A percentile compares a stretch with the other conserved stretches of the same genome.
Evolutionary conservation across 257 asterid genomes (phyloP).

Genomic region (Pogostemon cablin): DNA sequence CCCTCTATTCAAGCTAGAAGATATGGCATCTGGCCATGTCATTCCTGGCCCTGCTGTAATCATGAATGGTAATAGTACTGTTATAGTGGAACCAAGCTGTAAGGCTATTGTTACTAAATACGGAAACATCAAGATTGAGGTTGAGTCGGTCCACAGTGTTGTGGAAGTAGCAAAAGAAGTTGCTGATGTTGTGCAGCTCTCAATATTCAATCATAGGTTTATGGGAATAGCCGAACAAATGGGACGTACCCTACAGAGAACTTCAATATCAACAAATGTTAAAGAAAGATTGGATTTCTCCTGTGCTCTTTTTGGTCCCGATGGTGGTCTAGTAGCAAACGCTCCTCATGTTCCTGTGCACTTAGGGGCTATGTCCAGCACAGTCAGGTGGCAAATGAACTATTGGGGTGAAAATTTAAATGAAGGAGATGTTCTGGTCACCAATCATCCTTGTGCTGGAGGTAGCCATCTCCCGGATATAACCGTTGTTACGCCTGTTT

Average conservation of each 20-base stretch:
- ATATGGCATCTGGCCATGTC: conserved; percentile 62
- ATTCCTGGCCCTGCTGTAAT: conserved; percentile 81
- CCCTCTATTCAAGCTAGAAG: conserved; percentile 78
- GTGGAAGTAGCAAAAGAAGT: conserved; percentile 61
- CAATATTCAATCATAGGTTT: conserved; percentile 90
- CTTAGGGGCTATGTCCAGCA: conserved; percentile 99
- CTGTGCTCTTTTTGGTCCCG: conserved; percentile 95
- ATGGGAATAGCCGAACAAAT: conserved; percentile 99
- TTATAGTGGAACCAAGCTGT: conserved; percentile 84
- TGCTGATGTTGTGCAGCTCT: conserved; percentile 96
- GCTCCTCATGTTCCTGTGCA: conserved; percentile 99
- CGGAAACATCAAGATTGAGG: conserved; percentile 79
- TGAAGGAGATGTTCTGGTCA: conserved; percentile 93
- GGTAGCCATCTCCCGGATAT: conserved; percentile 98
- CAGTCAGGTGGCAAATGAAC: conserved; percentile 87
- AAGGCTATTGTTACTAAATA: conserved; percentile 70
- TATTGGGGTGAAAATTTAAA: conserved; percentile 76
- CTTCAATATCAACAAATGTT: conserved; percentile 92
- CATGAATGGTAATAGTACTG: conserved; percentile 96
- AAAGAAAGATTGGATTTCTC: conserved; percentile 96
- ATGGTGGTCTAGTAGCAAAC: conserved; percentile 95
- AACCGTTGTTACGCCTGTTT: conserved; percentile 90
- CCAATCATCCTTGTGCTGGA: conserved; percentile 95
- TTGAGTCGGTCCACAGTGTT: conserved; percentile 44
- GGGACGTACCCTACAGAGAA: conserved; percentile 97